Evolutionary conservation across 2,329 filamentous ascomycete genomes (phyloP).

Genomic region (Camillea tinctor): DNA sequence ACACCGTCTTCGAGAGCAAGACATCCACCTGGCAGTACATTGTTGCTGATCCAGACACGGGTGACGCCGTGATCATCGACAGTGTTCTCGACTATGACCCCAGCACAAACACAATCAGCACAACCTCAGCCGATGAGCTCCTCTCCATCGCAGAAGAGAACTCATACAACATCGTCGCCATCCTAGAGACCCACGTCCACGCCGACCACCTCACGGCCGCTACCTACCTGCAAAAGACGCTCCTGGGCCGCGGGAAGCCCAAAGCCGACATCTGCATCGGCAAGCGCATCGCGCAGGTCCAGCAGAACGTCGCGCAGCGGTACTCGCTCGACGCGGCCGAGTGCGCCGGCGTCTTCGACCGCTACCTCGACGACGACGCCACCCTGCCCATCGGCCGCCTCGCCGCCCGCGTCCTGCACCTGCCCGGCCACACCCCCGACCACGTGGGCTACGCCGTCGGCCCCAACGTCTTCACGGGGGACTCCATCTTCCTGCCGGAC

Average conservation of each 20-base stretch:
- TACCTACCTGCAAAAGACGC: slow-evolving; percentile 51
- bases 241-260: slow-evolving; percentile 33
- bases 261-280: slow-evolving; percentile 54
- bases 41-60: slow-evolving; percentile 42
- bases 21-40: slow-evolving; percentile 49
- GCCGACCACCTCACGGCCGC: slow-evolving; percentile 61
- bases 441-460: slow-evolving; percentile 59
- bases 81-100: slow-evolving; percentile 49
- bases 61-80: slow-evolving; percentile 48
- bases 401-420: slow-evolving; percentile 46
- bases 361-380: slow-evolving; percentile 54
- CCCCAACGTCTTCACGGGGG: slow-evolving; percentile 46
- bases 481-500: slow-evolving; percentile 42
- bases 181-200: slow-evolving; percentile 63
- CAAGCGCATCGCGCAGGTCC: slow-evolving; percentile 50
- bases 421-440: slow-evolving; percentile 61
- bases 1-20: slow-evolving; percentile 18
- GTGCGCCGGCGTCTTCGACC: slow-evolving; percentile 48
- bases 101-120: slow-evolving; percentile 42
- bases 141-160: slow-evolving; percentile 43
- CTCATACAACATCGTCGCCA: slow-evolving; percentile 47
- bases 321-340: slow-evolving; percentile 48
- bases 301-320: slow-evolving; percentile 46
- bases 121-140: slow-evolving; percentile 51
- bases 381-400: slow-evolving; percentile 49